These are phyloP conservation scores for Spizellomyces sp. DNA, from an alignment of 192 early-diverging fungal species.

Conservation along the genomic window DNA sequence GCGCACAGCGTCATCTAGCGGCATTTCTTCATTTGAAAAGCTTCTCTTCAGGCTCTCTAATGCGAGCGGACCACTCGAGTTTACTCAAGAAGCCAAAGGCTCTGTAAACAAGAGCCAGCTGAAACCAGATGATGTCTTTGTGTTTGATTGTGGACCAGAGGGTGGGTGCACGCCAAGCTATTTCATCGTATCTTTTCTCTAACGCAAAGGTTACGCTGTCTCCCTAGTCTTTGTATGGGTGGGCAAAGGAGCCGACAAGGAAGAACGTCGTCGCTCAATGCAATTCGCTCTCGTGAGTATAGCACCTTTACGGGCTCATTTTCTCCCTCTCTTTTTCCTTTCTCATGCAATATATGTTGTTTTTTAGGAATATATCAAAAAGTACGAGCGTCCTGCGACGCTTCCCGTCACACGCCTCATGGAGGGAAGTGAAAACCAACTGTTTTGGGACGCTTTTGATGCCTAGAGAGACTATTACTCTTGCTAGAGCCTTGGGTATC, in stretches of 20 bases:
- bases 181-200: constrained; percentile 22
- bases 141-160: constrained; percentile 61
- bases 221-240: constrained; percentile 38
- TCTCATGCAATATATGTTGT: constrained; percentile 3
- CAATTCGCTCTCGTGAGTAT: constrained; percentile 56
- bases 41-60: constrained; percentile 47
- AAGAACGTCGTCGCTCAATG: constrained; percentile 58
- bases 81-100: constrained; percentile 59
- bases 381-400: constrained; percentile 48
- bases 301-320: too few species aligned
- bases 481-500: too few species aligned
- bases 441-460: constrained; percentile 16
- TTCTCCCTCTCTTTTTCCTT: neutral
- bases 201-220: neutral
- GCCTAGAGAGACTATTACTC: too few species aligned
- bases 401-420: constrained; percentile 65
- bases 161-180: neutral
- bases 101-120: constrained; percentile 48
- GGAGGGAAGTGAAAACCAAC: constrained; percentile 70
- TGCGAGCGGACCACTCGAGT: constrained; percentile 32
- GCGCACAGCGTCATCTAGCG: constrained; percentile 14
- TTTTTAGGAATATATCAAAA: constrained; percentile 57
- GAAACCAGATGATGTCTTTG: constrained; percentile 67
- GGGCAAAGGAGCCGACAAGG: constrained; percentile 39
- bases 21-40: constrained; percentile 36